phyloP scores from a whole-genome alignment of 805 yeast species.

The Kuraishia piskuri region DNA sequence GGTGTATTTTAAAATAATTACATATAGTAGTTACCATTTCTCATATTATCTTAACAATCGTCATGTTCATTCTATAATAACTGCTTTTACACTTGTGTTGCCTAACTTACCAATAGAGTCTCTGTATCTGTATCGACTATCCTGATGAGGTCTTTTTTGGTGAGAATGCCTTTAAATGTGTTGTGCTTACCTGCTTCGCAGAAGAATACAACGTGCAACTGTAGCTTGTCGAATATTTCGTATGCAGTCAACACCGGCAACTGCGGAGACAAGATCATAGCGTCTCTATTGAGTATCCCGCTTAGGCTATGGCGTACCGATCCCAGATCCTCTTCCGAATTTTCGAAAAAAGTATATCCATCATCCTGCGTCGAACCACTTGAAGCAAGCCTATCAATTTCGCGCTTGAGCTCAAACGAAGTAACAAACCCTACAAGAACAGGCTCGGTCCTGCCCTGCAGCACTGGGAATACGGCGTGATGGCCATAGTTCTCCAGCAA shows the following conservation, averaged over 20 bases:
- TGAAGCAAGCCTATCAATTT: constrained; percentile 10
- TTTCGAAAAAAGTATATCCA: background rate
- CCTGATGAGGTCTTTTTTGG: constrained; percentile 21
- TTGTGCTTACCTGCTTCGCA: constrained; percentile 19
- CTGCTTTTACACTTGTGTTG: no score
- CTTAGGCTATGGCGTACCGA: constrained; percentile 10
- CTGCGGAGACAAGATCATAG: constrained; percentile 19
- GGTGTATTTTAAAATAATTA: no score
- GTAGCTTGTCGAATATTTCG: constrained; percentile 29
- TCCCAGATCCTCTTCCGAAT: constrained; percentile 4
- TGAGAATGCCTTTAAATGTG: constrained; percentile 25
- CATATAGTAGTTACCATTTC: no score
- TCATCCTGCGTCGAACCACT: constrained; percentile 9
- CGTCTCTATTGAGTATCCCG: constrained; percentile 7
- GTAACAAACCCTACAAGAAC: constrained; percentile 35
- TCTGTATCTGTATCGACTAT: constrained; percentile 7
- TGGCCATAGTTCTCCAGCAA: constrained; percentile 13
- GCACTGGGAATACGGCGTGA: constrained; percentile 35
- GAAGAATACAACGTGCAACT: constrained; percentile 21
- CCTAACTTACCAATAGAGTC: background rate
- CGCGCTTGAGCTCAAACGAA: constrained; percentile 24
- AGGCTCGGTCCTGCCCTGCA: constrained; percentile 24
- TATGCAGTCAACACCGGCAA: constrained; percentile 26
- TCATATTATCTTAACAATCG: no score
- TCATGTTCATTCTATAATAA: no score